phyloP scores from a whole-genome alignment of 1,284 basidiomycete species.

The Papiliotrema nemorosa region DNA sequence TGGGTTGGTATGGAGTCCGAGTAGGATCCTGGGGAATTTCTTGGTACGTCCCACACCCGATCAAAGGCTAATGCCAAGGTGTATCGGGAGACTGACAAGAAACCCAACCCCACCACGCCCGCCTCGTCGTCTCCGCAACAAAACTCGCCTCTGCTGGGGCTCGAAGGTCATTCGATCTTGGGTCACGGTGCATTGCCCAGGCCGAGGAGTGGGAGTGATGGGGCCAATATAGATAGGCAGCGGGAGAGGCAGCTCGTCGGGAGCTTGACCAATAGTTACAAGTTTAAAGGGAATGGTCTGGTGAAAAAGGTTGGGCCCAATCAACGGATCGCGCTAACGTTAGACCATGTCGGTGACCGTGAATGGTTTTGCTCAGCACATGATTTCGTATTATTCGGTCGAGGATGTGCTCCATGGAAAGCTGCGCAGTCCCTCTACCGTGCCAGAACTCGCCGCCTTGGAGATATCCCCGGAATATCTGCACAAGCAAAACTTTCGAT shows the following conservation, averaged over 20 bases:
- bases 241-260: slow-evolving; percentile 79
- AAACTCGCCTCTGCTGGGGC: too few species aligned
- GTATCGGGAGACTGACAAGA: slow-evolving; percentile 85
- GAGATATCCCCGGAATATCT: slow-evolving; percentile 85
- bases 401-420: slow-evolving; percentile 86
- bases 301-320: slow-evolving; percentile 79
- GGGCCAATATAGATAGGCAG: slow-evolving; percentile 58
- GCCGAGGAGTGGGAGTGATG: slow-evolving; percentile 32
- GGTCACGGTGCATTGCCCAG: slow-evolving; percentile 30
- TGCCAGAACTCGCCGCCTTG: slow-evolving; percentile 80
- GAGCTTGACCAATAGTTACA: slow-evolving; percentile 82
- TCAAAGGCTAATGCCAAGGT: slow-evolving; percentile 49
- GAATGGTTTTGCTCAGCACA: slow-evolving; percentile 79
- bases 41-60: slow-evolving; percentile 52
- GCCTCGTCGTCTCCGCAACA: slow-evolving; percentile 9
- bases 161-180: slow-evolving; percentile 7
- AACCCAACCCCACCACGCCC: slow-evolving; percentile 11
- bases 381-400: slow-evolving; percentile 93
- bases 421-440: slow-evolving; percentile 78
- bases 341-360: slow-evolving; percentile 92
- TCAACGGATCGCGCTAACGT: not conserved
- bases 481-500: slow-evolving; percentile 84
- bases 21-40: slow-evolving; percentile 79
- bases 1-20: slow-evolving; percentile 79
- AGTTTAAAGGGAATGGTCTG: slow-evolving; percentile 83